Evolutionary conservation across 495 filamentous ascomycete species (phyloP).

Genomic region (Xylaria sp.): DNA sequence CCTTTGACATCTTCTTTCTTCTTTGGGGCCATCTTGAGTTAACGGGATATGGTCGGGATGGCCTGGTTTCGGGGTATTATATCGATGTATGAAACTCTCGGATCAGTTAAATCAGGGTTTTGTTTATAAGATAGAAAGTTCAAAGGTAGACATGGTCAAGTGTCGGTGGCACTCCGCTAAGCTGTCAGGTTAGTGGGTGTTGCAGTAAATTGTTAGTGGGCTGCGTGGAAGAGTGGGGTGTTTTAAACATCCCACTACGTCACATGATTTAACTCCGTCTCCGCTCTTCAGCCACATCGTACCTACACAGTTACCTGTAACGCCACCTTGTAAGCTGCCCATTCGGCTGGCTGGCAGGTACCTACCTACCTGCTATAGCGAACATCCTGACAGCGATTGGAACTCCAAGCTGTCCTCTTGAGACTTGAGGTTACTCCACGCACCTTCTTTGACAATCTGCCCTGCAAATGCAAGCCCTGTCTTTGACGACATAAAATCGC

Average conservation of each 20-base stretch:
- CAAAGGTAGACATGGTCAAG: neutral
- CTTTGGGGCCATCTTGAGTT: constrained; percentile 86
- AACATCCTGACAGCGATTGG: constrained; percentile 11
- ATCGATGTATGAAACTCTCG: neutral
- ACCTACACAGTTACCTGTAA: too few species aligned
- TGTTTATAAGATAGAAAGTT: neutral
- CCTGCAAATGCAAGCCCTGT: neutral
- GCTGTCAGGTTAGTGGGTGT: constrained; percentile 15
- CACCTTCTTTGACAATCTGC: constrained; percentile 5
- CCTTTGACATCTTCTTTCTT: constrained; percentile 67
- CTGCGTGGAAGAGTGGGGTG: constrained; percentile 13
- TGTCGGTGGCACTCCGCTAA: constrained; percentile 16
- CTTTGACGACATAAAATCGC: neutral
- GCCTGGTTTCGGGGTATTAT: neutral
- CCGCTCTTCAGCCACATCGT: constrained; percentile 19
- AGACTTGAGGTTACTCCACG: constrained; percentile 17
- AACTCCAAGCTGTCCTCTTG: constrained; percentile 43
- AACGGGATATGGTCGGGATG: neutral
- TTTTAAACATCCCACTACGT: constrained; percentile 27
- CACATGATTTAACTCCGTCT: constrained; percentile 19
- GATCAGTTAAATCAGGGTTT: neutral
- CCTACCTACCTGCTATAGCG: neutral
- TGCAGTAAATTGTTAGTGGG: constrained; percentile 26
- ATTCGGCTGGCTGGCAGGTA: constrained; percentile 3
- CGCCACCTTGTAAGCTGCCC: constrained; percentile 6